phyloP scores from a whole-genome alignment of 345 rosid species.

The Cardamine resedifolia region DNA sequence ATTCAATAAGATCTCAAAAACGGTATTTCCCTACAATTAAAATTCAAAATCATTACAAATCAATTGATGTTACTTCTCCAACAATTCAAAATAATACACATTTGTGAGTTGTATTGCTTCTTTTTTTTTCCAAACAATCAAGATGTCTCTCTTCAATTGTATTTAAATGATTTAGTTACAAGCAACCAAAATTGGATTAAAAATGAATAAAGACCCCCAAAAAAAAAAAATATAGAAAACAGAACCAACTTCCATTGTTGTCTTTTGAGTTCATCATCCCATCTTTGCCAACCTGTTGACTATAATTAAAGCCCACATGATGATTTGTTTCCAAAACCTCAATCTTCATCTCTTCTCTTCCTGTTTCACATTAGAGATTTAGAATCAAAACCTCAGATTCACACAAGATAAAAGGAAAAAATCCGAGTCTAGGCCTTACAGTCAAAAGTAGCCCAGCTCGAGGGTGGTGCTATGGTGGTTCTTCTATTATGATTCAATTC shows the following conservation, averaged over 20 bases:
- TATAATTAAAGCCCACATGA: conserved; percentile 7
- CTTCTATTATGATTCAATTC: conserved; percentile 24
- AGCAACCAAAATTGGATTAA: conserved; percentile 26
- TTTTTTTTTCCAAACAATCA: conserved; percentile 13
- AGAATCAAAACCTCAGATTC: not conserved
- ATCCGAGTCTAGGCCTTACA: conserved; percentile 40
- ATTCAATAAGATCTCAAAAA: not conserved
- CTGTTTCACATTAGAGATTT: conserved; percentile 23
- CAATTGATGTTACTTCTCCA: conserved; percentile 19
- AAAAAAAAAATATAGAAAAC: conserved; percentile 6
- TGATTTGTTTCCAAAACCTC: conserved; percentile 19
- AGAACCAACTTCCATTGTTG: conserved; percentile 15
- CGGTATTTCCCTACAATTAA: not conserved
- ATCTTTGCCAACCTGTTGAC: conserved; percentile 32
- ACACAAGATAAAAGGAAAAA: not conserved
- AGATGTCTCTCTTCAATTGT: conserved; percentile 17
- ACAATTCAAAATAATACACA: conserved; percentile 24
- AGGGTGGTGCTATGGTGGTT: conserved; percentile 43
- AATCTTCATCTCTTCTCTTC: conserved; percentile 26
- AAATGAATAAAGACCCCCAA: not conserved
- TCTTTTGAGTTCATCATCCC: conserved; percentile 23
- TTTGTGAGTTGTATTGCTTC: conserved; percentile 14
- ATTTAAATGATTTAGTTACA: conserved; percentile 23
- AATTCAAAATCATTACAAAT: conserved; percentile 13
- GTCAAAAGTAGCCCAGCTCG: conserved; percentile 70